phyloP scores from a whole-genome alignment of 345 rosid species.

The Zanthoxylum bungeanum region DNA sequence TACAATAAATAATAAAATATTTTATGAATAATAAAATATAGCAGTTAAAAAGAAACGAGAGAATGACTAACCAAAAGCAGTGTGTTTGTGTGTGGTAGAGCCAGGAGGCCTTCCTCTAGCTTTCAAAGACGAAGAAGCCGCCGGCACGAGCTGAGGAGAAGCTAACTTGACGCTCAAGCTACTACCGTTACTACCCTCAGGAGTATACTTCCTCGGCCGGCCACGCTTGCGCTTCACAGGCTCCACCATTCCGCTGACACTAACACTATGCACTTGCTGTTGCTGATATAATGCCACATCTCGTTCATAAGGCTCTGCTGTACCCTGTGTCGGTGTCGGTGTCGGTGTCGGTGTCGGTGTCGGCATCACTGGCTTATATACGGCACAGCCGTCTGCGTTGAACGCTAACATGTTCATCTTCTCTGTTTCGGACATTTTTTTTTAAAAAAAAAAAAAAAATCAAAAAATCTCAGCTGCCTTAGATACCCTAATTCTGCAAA shows the following conservation, averaged over 20 bases:
- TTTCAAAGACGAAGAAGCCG: constrained; percentile 18
- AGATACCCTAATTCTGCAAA: constrained; percentile 11
- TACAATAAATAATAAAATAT: too few species aligned
- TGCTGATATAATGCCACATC: not conserved
- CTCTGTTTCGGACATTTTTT: constrained; percentile 8
- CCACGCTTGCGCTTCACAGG: constrained; percentile 21
- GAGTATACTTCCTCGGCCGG: constrained; percentile 19
- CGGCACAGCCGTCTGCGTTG: constrained; percentile 8
- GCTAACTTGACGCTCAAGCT: constrained; percentile 11
- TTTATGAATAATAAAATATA: not conserved
- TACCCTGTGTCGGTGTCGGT: too few species aligned
- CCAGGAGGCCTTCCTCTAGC: constrained; percentile 44
- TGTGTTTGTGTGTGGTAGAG: constrained; percentile 24
- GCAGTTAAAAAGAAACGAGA: too few species aligned
- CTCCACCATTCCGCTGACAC: not conserved
- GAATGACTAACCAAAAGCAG: too few species aligned
- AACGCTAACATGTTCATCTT: constrained; percentile 14
- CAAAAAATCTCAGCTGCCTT: too few species aligned
- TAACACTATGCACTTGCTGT: not conserved
- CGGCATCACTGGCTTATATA: constrained; percentile 21
- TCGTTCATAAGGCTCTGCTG: not conserved
- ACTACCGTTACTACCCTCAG: not conserved
- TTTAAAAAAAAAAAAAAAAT: too few species aligned
- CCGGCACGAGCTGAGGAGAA: constrained; percentile 14
- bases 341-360: too few species aligned